These are phyloP conservation scores for Suhomyces bolitotheri DNA, from an alignment of 1,139 yeast species.

Conservation along the genomic window DNA sequence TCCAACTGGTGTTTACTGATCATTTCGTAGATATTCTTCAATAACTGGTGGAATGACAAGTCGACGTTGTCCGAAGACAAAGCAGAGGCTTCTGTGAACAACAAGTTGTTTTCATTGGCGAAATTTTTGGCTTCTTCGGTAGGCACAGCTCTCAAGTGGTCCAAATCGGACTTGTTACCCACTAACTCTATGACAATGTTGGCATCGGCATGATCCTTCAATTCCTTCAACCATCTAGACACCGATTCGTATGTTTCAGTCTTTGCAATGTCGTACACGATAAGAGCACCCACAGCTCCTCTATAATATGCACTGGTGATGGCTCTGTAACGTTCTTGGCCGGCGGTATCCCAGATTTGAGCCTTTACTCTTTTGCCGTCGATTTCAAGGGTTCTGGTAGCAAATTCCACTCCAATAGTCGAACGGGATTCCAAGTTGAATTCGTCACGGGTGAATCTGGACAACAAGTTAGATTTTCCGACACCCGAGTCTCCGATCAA, in stretches of 20 bases:
- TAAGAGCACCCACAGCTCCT: conserved; percentile 97
- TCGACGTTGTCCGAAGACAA: conserved; percentile 94
- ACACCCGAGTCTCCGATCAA: conserved; percentile 98
- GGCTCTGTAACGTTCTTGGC: conserved; percentile 97
- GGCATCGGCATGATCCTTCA: conserved; percentile 95
- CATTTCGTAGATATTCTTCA: conserved; percentile 91
- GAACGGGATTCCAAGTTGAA: conserved; percentile 92
- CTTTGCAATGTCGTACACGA: conserved; percentile 93
- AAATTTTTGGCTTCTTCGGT: conserved; percentile 96
- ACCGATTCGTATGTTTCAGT: conserved; percentile 92
- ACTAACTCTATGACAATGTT: conserved; percentile 95
- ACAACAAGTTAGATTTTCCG: conserved; percentile 90
- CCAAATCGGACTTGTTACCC: conserved; percentile 92
- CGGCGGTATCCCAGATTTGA: conserved; percentile 99
- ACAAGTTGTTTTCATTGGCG: conserved; percentile 87
- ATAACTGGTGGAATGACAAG: conserved; percentile 86
- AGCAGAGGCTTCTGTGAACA: conserved; percentile 97
- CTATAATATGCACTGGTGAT: conserved; percentile 96
- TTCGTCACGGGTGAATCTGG: conserved; percentile 93
- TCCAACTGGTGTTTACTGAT: conserved; percentile 86
- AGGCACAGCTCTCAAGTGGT: conserved; percentile 94
- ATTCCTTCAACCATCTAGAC: conserved; percentile 91
- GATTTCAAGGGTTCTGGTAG: conserved; percentile 91
- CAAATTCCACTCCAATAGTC: conserved; percentile 97
- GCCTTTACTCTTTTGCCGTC: conserved; percentile 96